Percentiles rank a stretch among this genome's conserved stretches.
These are phyloP conservation scores for Athelia sp. DNA, from an alignment of 1,284 basidiomycete species.

Conservation along the genomic window DNA sequence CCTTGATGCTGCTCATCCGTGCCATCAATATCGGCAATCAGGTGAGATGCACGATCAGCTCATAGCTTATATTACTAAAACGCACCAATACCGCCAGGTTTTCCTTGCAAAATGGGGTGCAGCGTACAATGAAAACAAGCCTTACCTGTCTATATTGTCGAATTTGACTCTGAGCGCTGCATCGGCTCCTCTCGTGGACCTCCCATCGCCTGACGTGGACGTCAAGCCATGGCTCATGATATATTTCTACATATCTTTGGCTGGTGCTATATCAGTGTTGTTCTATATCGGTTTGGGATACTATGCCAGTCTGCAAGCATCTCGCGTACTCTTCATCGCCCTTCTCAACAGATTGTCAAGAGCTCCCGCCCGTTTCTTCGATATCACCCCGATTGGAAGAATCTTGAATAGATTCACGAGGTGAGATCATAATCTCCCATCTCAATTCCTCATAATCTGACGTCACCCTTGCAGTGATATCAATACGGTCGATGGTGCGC, in stretches of 20 bases:
- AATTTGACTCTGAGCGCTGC: conserved; percentile 19
- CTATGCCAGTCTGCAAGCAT: conserved; percentile 62
- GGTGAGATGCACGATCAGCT: conserved; percentile 27
- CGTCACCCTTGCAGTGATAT: conserved; percentile 48
- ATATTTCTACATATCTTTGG: conserved; percentile 56
- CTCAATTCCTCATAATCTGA: too few species aligned
- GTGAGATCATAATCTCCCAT: too few species aligned
- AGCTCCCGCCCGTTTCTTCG: conserved; percentile 65
- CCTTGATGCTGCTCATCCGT: conserved; percentile 51
- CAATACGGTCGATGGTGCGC: conserved; percentile 60
- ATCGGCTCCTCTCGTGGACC: conserved; percentile 35
- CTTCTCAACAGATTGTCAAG: conserved; percentile 52
- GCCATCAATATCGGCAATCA: conserved; percentile 54
- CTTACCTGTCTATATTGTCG: conserved; percentile 19
- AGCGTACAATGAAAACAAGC: conserved; percentile 42
- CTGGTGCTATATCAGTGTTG: conserved; percentile 48
- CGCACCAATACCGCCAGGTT: conserved; percentile 29
- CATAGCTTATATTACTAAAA: background rate
- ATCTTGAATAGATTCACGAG: conserved; percentile 74
- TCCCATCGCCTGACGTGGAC: conserved; percentile 53
- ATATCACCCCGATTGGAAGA: conserved; percentile 64
- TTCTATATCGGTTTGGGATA: conserved; percentile 59
- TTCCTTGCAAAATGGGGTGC: conserved; percentile 65
- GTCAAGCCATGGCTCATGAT: conserved; percentile 64
- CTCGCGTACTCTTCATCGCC: conserved; percentile 49